A percentile compares a stretch with the other conserved stretches of the same genome.
These are phyloP conservation scores for Collybia sordida DNA, from an alignment of 768 basidiomycete genomes.

Conservation along the genomic window DNA sequence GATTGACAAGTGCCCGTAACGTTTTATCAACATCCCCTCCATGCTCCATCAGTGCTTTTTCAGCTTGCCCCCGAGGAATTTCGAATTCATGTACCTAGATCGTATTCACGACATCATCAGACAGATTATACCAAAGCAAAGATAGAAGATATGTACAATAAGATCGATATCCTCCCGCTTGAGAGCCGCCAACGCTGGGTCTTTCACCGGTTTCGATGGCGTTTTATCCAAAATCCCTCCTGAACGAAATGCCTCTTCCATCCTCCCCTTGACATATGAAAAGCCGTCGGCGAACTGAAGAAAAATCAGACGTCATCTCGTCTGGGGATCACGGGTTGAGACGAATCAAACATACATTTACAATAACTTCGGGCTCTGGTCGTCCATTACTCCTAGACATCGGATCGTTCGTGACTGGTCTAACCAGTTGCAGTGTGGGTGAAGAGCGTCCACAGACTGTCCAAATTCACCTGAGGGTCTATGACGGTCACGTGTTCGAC, in stretches of 20 bases:
- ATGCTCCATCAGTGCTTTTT: constrained; percentile 54
- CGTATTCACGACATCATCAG: background rate
- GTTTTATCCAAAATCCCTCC: constrained; percentile 58
- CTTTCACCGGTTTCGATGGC: constrained; percentile 46
- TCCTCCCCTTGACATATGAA: constrained; percentile 63
- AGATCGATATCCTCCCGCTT: constrained; percentile 68
- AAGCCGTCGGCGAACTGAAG: constrained; percentile 63
- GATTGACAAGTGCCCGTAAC: constrained; percentile 37
- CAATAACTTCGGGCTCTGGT: constrained; percentile 43
- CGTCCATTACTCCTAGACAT: constrained; percentile 21
- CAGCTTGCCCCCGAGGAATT: constrained; percentile 55
- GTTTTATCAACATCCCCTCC: constrained; percentile 53
- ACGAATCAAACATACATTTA: constrained; percentile 46
- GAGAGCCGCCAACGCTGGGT: constrained; percentile 30
- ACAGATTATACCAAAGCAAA: constrained; percentile 1
- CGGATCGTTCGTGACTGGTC: background rate
- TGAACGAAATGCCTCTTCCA: constrained; percentile 63
- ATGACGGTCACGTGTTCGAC: constrained; percentile 1
- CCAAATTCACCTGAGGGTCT: background rate
- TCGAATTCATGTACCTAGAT: constrained; percentile 66
- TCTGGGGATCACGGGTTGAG: background rate
- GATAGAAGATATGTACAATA: constrained; percentile 41
- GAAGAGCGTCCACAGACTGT: constrained; percentile 3
- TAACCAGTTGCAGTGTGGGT: constrained; percentile 1
- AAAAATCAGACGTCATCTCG: background rate